phyloP scores from a whole-genome alignment of 225 moss, liverwort and hornwort genomes.

The Rhytidiadelphus loreus region DNA sequence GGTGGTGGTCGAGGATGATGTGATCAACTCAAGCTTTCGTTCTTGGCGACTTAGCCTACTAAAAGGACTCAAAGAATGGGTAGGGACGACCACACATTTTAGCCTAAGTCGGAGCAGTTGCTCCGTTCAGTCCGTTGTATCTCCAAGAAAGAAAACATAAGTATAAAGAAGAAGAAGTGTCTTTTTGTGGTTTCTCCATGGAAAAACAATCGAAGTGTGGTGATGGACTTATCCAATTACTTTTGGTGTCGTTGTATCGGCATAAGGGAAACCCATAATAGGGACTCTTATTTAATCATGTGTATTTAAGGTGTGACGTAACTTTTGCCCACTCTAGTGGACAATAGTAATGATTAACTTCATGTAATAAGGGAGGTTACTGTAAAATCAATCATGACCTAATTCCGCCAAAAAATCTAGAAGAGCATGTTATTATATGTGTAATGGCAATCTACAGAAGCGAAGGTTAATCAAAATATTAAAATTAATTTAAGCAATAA shows the following conservation, averaged over 20 bases:
- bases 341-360: neutral
- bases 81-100: neutral
- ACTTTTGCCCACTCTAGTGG: accelerated
- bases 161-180: neutral
- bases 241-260: neutral
- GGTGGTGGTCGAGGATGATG: neutral
- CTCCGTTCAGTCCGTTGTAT: no score
- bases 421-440: neutral
- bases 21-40: neutral
- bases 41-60: neutral
- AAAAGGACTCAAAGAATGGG: neutral
- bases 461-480: neutral
- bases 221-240: neutral
- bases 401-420: accelerated
- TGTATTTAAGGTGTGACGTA: no score
- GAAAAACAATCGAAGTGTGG: no score
- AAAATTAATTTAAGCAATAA: neutral
- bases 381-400: neutral
- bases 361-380: accelerated
- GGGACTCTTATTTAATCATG: accelerated
- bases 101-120: no score
- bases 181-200: neutral
- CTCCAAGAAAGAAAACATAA: no score
- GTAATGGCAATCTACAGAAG: neutral
- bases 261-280: accelerated